A percentile compares a stretch with the other conserved stretches of the same genome.
These are phyloP conservation scores for Boletellus sp. DNA, from an alignment of 1,284 basidiomycete species.

Conservation along the genomic window DNA sequence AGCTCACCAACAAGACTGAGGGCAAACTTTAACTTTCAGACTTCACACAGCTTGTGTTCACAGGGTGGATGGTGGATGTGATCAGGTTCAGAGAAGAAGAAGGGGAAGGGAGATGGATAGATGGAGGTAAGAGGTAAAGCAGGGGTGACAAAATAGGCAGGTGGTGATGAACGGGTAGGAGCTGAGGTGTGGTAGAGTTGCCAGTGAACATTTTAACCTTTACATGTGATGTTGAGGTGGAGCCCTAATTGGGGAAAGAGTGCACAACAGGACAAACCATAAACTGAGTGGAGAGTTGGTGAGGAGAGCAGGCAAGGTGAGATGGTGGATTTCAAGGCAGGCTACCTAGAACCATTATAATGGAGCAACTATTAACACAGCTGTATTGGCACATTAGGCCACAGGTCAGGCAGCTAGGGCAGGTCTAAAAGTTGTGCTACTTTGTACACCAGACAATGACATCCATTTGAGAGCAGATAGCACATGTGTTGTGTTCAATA, in stretches of 20 bases:
- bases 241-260: slow-evolving; percentile 63
- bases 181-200: slow-evolving; percentile 56
- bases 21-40: slow-evolving; percentile 60
- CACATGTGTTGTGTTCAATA: too few relatives aligned
- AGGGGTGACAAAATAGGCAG: slow-evolving; percentile 56
- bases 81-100: slow-evolving; percentile 39
- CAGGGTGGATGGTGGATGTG: slow-evolving; percentile 28
- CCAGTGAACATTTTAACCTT: slow-evolving; percentile 71
- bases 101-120: slow-evolving; percentile 36
- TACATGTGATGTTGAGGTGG: slow-evolving; percentile 43
- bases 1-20: slow-evolving; percentile 64
- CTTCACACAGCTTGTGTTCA: slow-evolving; percentile 43
- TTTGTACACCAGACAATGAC: too few relatives aligned
- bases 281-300: slow-evolving; percentile 21
- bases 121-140: slow-evolving; percentile 34
- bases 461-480: too few relatives aligned
- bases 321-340: slow-evolving; percentile 21
- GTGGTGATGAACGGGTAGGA: slow-evolving; percentile 44
- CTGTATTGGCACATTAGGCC: slow-evolving; percentile 39
- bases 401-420: slow-evolving; percentile 17
- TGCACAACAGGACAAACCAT: slow-evolving; percentile 58
- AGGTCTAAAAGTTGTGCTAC: too few relatives aligned
- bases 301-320: slow-evolving; percentile 13
- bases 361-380: slow-evolving; percentile 34
- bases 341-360: slow-evolving; percentile 38